Evolutionary conservation across 2,329 filamentous ascomycete genomes (phyloP), one percentile per base, ranked within the genome.

Genomic region (Aspergillus cejpii): DNA sequence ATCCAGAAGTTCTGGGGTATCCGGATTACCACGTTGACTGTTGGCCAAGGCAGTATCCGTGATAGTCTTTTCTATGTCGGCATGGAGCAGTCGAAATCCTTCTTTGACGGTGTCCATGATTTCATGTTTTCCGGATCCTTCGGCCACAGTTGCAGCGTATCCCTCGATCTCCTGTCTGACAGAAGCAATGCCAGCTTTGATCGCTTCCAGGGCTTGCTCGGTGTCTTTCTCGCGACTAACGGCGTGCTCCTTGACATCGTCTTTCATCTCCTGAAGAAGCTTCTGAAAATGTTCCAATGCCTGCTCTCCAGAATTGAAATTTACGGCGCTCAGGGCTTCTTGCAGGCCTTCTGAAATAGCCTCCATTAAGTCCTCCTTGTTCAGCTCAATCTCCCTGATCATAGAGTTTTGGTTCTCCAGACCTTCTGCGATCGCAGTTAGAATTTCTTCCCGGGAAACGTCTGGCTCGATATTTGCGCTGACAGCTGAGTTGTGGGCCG

Each of bases 171-270:
- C 85, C 10, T 74, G 70, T 8, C 88, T 82, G 5, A 97, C 77
- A 53, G 80, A 83, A 54, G 94, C 88, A 11, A 95, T 76, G 0
- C 89, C 89, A 60, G 94, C 87, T 55, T 88, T 91, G 34, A 94
- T 83, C 1, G 88, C 86, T 63, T 92, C 87, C 3, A 96, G 74
- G 10, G 94, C 82, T 63, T 95, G 87, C 63, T 95, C 89, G 0
- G 88, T 91, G 61, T 92, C 87, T 46, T 82, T 78, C 31, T 85
- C 87, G 55, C 82, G 87, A 50, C 85, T 83, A 2, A 85, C 80
- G 15, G 87, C 83, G 54, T 88, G 91, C 56, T 91, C 80, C 63
- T 90, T 89, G 63, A 84, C 80, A 54, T 83, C 79, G 4, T 71
- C 70, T 45, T 78, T 79, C 72, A 84, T 81, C 31, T 74, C 75